Conservation (phyloP, 129 eudicot species). For the Sambucus nigra region DNA sequence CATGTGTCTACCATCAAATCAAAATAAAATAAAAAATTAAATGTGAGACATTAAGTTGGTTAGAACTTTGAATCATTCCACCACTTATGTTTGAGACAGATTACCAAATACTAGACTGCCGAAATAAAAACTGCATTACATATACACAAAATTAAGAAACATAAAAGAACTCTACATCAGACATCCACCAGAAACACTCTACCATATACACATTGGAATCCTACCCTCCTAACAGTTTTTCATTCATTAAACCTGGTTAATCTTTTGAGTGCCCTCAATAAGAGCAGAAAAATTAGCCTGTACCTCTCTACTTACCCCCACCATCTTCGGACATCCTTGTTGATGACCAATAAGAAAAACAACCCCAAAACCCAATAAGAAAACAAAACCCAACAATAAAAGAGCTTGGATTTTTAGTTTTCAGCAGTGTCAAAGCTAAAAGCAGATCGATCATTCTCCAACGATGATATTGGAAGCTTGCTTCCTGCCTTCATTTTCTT, state of each 20-base stretch:
- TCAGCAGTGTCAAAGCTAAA: conserved; percentile 39
- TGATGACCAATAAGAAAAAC: background rate
- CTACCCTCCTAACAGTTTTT: no score
- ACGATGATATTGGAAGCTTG: conserved; percentile 27
- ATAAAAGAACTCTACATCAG: background rate
- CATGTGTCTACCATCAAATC: background rate
- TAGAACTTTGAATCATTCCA: no score
- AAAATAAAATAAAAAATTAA: no score
- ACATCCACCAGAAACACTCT: conserved; percentile 1
- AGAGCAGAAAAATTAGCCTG: background rate
- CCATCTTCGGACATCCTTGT: background rate
- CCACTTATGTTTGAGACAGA: background rate
- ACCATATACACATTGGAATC: no score
- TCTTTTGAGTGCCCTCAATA: background rate
- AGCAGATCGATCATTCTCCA: conserved; percentile 34
- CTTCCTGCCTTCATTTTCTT: conserved; percentile 66
- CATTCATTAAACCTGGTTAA: conserved; percentile 5
- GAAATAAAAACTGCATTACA: background rate
- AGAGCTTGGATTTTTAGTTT: conserved; percentile 8
- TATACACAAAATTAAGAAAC: background rate
- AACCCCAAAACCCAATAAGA: background rate
- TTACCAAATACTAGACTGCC: background rate
- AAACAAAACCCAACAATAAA: conserved; percentile 6
- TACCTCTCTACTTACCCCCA: background rate
- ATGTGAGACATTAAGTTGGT: background rate